Evolutionary conservation across 441 rosid species (phyloP).

Genomic region (Brassica balearica): DNA sequence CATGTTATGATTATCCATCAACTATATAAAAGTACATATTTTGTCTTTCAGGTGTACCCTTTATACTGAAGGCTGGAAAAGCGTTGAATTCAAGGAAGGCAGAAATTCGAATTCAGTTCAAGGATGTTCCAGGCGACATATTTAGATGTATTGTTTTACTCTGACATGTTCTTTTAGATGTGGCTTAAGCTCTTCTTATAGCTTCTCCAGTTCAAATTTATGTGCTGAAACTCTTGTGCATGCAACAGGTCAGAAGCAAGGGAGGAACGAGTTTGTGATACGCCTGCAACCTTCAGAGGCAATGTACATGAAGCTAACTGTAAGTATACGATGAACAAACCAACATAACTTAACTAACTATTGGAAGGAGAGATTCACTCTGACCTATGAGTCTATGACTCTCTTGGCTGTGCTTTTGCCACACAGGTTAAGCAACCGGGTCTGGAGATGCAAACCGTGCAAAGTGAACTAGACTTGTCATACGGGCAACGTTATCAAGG

Average conservation of each 20-base stretch:
- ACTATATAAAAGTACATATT: not conserved
- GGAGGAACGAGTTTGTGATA: constrained; percentile 96
- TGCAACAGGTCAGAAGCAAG: constrained; percentile 82
- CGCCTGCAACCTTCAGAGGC: constrained; percentile 97
- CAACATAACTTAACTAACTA: not conserved
- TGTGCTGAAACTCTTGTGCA: constrained; percentile 6
- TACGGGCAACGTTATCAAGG: constrained; percentile 89
- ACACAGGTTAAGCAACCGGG: constrained; percentile 98
- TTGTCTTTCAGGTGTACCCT: constrained; percentile 81
- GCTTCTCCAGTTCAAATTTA: not conserved
- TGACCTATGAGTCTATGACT: constrained; percentile 11
- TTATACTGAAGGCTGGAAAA: constrained; percentile 95
- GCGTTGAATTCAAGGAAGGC: constrained; percentile 97
- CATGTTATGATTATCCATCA: not conserved
- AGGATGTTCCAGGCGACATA: constrained; percentile 99
- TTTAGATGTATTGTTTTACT: constrained; percentile 67
- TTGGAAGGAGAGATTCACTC: not conserved
- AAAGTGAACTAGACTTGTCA: constrained; percentile 97
- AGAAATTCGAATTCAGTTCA: constrained; percentile 94
- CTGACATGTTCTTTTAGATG: not conserved
- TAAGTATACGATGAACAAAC: constrained; percentile 46
- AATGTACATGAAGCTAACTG: constrained; percentile 96
- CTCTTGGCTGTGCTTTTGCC: constrained; percentile 25
- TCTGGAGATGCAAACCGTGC: constrained; percentile 88
- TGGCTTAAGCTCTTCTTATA: constrained; percentile 17